These are phyloP conservation scores for Fagopyrum esculentum DNA, from an alignment of 148 eudicot species.

Conservation along the genomic window DNA sequence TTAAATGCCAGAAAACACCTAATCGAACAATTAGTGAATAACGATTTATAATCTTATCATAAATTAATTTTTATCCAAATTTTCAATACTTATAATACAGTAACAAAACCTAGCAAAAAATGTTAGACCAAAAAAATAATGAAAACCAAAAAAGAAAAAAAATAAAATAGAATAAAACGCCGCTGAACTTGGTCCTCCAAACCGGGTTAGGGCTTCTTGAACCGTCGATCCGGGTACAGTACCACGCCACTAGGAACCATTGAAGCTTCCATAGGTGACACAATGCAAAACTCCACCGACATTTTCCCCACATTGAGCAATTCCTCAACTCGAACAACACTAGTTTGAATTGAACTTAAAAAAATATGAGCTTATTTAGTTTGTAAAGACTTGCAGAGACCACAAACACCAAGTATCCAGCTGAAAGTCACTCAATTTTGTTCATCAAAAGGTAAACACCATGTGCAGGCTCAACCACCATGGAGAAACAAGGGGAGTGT, in stretches of 20 bases:
- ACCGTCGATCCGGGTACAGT: constrained; percentile 65
- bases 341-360: background rate
- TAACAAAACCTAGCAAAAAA: no score
- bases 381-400: no score
- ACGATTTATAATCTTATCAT: no score
- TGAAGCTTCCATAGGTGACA: constrained; percentile 72
- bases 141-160: no score
- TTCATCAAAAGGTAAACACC: constrained; percentile 54
- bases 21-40: no score
- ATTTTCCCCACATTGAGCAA: constrained; percentile 37
- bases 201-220: constrained; percentile 63
- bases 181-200: constrained; percentile 71
- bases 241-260: constrained; percentile 88
- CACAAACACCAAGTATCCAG: no score
- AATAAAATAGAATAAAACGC: no score
- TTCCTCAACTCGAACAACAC: background rate
- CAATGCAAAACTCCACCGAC: constrained; percentile 63
- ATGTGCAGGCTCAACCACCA: constrained; percentile 74
- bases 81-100: no score
- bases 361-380: no score
- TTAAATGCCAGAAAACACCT: no score
- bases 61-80: no score
- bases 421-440: constrained; percentile 15
- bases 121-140: no score
- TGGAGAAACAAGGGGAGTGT: constrained; percentile 66